These are phyloP conservation scores for Solanum tarijense DNA, from an alignment of 257 asterid genomes.

Conservation along the genomic window DNA sequence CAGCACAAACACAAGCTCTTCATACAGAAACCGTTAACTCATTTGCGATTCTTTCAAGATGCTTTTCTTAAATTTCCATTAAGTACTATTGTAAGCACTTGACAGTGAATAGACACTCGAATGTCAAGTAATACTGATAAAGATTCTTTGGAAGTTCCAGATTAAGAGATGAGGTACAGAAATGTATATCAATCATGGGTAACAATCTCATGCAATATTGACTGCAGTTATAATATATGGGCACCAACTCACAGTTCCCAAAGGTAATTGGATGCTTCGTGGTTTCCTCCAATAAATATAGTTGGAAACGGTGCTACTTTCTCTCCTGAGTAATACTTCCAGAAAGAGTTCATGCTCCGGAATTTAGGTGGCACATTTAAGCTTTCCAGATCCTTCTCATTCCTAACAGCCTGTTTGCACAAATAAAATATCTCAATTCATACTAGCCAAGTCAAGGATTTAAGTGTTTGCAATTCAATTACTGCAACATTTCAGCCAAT, in stretches of 20 bases:
- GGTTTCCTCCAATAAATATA: conserved; percentile 89
- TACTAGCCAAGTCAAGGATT: background rate
- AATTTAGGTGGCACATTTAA: conserved; percentile 62
- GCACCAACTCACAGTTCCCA: conserved; percentile 82
- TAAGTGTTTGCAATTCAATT: background rate
- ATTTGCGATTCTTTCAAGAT: background rate
- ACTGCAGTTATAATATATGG: background rate
- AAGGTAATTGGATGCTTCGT: conserved; percentile 92
- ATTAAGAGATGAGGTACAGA: background rate
- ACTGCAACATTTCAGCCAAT: background rate
- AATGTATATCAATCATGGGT: background rate
- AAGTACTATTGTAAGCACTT: background rate
- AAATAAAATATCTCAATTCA: conserved; percentile 3
- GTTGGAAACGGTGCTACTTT: conserved; percentile 92
- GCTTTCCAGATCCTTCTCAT: conserved; percentile 72
- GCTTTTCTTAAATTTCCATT: background rate
- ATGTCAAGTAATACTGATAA: background rate
- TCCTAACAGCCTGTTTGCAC: conserved; percentile 74
- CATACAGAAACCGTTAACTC: background rate
- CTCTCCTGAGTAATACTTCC: conserved; percentile 97
- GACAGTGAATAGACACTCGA: background rate
- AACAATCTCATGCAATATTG: background rate
- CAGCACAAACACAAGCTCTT: background rate
- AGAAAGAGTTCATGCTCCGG: conserved; percentile 74
- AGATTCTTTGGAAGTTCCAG: background rate